Evolutionary conservation across 208 protist genomes (phyloP), one percentile per base, ranked within the genome.

Genomic region (Trypanosoma mega): DNA sequence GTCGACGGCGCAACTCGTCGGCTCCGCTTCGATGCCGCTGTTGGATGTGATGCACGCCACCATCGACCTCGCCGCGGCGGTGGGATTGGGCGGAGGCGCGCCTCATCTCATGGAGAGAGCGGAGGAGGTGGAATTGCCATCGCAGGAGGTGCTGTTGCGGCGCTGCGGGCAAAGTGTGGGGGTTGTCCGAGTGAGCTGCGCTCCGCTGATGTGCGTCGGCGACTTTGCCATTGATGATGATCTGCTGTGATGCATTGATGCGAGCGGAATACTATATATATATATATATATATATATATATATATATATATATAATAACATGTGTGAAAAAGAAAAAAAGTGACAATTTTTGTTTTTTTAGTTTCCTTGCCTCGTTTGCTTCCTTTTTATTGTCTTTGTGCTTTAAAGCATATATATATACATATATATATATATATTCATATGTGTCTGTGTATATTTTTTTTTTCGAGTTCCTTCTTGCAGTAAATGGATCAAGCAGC

Each of bases 211-310:
- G 44, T 62, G 56, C 29, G 43, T 9, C 2, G 44, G 9, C 24
- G 3, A 2, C 12, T 11, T 16, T 16, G 9, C 33, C 27, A 14
- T n/a, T 12, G 56, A 51, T 23, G 29, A 52, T 34, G 44, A 62
- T 62, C 36, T 57, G 31, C 45, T 57, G 51, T 57, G 33, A 57
- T n/a, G n/a, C n/a, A n/a, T n/a, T n/a, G n/a, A n/a, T n/a, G n/a
- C n/a, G n/a, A n/a, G n/a, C n/a, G n/a, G n/a, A n/a, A n/a, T n/a
- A n/a, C n/a, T n/a, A n/a, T n/a, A n/a, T n/a, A n/a, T n/a, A n/a
- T n/a, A n/a, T n/a, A n/a, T n/a, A n/a, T n/a, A n/a, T n/a, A n/a
- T n/a, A n/a, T n/a, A n/a, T n/a, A n/a, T n/a, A n/a, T n/a, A n/a
- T n/a, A n/a, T n/a, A n/a, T n/a, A n/a, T n/a, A n/a, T n/a, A n/a